phyloP scores from a whole-genome alignment of 139 green algal species.

The Chlamydomonas sp. region DNA sequence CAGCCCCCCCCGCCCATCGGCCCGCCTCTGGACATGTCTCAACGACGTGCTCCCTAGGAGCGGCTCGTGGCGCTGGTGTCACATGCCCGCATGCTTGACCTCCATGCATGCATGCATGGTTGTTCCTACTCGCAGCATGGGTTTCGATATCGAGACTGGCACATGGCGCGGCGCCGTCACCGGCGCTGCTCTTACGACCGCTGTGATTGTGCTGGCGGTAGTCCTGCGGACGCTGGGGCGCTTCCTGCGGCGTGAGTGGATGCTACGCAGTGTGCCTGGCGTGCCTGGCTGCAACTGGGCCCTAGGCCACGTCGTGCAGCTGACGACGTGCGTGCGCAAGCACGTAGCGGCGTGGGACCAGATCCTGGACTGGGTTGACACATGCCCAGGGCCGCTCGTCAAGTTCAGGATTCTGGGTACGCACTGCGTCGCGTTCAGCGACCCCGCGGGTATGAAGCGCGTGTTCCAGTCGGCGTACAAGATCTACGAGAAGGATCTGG shows the following conservation, averaged over 20 bases:
- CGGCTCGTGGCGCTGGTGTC: no score
- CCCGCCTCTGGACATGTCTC: no score
- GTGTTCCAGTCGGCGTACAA: constrained; percentile 73
- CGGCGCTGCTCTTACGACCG: no score
- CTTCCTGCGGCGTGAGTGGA: constrained; percentile 8
- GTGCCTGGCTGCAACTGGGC: constrained; percentile 39
- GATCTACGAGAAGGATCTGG: constrained; percentile 76
- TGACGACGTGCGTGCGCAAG: constrained; percentile 31
- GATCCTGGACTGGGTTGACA: constrained; percentile 63
- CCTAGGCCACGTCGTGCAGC: constrained; percentile 50
- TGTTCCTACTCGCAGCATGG: no score
- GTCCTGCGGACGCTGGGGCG: no score
- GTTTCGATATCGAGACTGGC: no score
- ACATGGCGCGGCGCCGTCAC: no score
- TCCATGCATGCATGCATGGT: no score
- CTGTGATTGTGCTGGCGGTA: no score
- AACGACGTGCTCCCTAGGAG: no score
- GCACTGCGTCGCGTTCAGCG: constrained; percentile 57
- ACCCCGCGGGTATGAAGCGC: constrained; percentile 61
- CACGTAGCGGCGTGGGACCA: constrained; percentile 60
- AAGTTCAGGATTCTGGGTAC: constrained; percentile 57
- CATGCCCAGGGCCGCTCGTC: constrained; percentile 31
- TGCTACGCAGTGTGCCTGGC: constrained; percentile 21
- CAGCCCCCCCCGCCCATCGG: no score
- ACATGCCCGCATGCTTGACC: no score